Base-by-base conservation (phyloP, 2,329 filamentous ascomycete species). In the Myriosclerotinia scirpicola region DNA sequence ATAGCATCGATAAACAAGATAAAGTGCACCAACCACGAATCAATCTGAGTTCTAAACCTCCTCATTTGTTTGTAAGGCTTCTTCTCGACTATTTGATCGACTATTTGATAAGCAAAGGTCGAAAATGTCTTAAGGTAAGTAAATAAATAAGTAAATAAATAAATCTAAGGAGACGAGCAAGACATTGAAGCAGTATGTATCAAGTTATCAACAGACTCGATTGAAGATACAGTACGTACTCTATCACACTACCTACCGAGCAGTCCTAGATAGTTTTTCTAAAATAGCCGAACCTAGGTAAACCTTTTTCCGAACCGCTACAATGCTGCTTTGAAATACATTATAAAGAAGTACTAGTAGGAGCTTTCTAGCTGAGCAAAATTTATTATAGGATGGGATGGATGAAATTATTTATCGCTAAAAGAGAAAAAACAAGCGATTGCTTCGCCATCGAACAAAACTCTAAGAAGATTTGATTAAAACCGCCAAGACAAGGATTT, bases 11-110 rank as follows among this genome's bases (percentile, higher is more conserved):
- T 20, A 38, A 30, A 22, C 30, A 60, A 36, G 44, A 42, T 50
- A 50, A 60, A 60, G 58, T 34, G 30, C 56, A 60, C 42, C 40
- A 59, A 48, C 44, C 56, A 60, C 12, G 42, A n/a, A 36, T 48
- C 56, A 59, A 36, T 42, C 38, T 59, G 40, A 58, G 12, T 46
- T 58, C 2, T 40, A 5, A 55, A 11, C 22, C 8, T 20, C 44
- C 26, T 26, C 26, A 12, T 26, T 59, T 59, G 12, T n/a, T 59
- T 59, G n/a, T 46, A n/a, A 46, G 26, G 38, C 22, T 38, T 44
- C 14, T 58, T 30, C 12, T 44, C 38, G 38, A 44, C 40, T 14
- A 26, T 26, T 2, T 26, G 26, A 26, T 26, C 40, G 26, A 15
- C 34, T 22, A 30, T 46, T 46, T 46, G 40, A 59, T 46, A 59